Conservation (phyloP, 1,284 basidiomycete genomes). For the Leucoagaricus sp. region DNA sequence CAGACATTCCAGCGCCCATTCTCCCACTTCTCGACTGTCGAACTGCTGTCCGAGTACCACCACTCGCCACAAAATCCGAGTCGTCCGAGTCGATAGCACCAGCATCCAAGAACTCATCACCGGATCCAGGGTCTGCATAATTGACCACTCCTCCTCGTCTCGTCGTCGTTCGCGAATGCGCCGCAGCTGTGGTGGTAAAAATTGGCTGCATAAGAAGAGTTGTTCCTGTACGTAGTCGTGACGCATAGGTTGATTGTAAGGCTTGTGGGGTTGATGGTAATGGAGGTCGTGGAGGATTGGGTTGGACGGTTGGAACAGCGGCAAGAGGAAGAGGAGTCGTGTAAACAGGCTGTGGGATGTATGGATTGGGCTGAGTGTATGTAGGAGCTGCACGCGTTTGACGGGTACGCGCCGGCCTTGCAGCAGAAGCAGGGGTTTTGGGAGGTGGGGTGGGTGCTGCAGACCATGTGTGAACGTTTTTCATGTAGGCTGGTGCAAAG, state of each 20-base stretch:
- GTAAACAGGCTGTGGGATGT: constrained; percentile 21
- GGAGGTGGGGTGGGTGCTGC: constrained; percentile 49
- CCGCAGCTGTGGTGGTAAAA: constrained; percentile 44
- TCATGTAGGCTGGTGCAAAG: constrained; percentile 51
- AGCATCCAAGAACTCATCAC: constrained; percentile 78
- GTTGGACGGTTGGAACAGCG: constrained; percentile 28
- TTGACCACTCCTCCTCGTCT: constrained; percentile 75
- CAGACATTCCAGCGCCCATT: constrained; percentile 35
- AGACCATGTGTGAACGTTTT: constrained; percentile 67
- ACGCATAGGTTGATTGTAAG: constrained; percentile 82
- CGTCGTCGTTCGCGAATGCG: constrained; percentile 46
- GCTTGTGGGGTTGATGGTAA: constrained; percentile 72
- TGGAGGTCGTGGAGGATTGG: constrained; percentile 51
- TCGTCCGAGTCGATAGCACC: constrained; percentile 79
- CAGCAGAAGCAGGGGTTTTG: constrained; percentile 31
- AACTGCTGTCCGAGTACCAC: constrained; percentile 41
- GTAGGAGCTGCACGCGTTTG: constrained; percentile 32
- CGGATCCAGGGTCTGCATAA: constrained; percentile 86
- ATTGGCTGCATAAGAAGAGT: constrained; percentile 94
- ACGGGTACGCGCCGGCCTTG: constrained; percentile 35
- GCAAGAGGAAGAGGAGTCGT: constrained; percentile 30
- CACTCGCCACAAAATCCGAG: constrained; percentile 55
- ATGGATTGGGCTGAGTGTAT: constrained; percentile 27
- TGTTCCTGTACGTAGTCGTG: constrained; percentile 90
- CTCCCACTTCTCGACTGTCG: constrained; percentile 34